These are phyloP conservation scores for Eucalyptus virginea DNA, from an alignment of 345 rosid species.

Conservation along the genomic window DNA sequence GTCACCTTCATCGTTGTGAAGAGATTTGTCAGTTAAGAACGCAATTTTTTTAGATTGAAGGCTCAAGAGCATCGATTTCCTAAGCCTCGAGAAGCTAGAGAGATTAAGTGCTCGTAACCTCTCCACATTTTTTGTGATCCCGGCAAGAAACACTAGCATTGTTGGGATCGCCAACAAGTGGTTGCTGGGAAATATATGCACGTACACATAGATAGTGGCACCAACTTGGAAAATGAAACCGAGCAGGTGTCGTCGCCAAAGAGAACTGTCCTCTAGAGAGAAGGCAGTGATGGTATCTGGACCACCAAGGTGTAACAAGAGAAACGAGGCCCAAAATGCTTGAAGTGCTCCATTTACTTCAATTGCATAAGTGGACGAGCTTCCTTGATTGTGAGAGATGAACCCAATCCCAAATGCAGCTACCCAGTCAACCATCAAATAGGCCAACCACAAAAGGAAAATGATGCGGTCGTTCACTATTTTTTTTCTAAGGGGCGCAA, in stretches of 20 bases:
- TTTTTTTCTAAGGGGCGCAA: background rate
- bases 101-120: background rate
- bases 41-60: background rate
- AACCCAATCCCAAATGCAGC: background rate
- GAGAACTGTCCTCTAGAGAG: background rate
- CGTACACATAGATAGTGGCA: background rate
- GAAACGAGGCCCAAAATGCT: background rate
- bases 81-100: background rate
- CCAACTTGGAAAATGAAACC: background rate
- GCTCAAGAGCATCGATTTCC: background rate
- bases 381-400: background rate
- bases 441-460: background rate
- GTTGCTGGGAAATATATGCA: background rate
- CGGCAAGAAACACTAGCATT: background rate
- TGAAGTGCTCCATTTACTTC: background rate
- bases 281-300: background rate
- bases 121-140: background rate
- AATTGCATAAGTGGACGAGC: background rate
- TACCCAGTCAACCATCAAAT: background rate
- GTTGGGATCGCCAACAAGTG: background rate
- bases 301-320: background rate
- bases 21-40: accelerated
- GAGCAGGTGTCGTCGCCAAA: background rate
- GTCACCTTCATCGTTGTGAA: background rate
- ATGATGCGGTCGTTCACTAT: background rate